Evolutionary conservation across 345 rosid genomes (phyloP).

Genomic region (Pistacia integerrima): DNA sequence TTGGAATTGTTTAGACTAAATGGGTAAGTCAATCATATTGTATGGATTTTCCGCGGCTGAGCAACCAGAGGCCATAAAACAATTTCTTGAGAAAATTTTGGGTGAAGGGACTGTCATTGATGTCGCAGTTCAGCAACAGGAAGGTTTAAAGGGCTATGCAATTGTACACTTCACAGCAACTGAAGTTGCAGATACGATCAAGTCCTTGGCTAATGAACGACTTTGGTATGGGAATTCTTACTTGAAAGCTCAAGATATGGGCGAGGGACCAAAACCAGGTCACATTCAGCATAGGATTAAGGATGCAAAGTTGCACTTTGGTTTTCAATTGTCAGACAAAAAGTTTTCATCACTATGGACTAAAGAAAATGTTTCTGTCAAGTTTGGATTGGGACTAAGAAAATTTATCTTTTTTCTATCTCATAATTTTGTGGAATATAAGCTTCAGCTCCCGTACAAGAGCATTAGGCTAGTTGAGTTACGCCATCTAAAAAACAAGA

Average conservation of each 20-base stretch:
- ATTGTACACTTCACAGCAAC: slow-evolving; percentile 30
- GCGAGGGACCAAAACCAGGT: slow-evolving; percentile 11
- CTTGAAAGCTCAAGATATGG: not conserved
- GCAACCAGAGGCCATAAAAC: slow-evolving; percentile 11
- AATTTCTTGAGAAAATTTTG: slow-evolving; percentile 23
- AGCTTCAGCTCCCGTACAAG: slow-evolving; percentile 39
- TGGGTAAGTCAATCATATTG: slow-evolving; percentile 23
- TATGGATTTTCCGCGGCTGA: slow-evolving; percentile 22
- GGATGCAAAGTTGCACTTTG: slow-evolving; percentile 26
- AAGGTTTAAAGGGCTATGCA: slow-evolving; percentile 26
- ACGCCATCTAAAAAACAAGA: slow-evolving; percentile 5
- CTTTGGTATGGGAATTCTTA: slow-evolving; percentile 24
- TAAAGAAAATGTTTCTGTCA: slow-evolving; percentile 19
- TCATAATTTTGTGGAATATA: slow-evolving; percentile 11
- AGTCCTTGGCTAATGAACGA: not conserved
- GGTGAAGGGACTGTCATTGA: slow-evolving; percentile 21
- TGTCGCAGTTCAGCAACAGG: slow-evolving; percentile 1
- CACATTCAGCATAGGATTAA: slow-evolving; percentile 8
- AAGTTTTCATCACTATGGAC: slow-evolving; percentile 38
- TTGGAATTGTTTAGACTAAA: not conserved
- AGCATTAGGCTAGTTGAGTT: slow-evolving; percentile 38
- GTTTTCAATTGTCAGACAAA: slow-evolving; percentile 25
- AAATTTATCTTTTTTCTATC: slow-evolving; percentile 31
- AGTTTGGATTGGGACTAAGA: slow-evolving; percentile 21
- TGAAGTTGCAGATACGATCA: not conserved